Evolutionary conservation across 495 filamentous ascomycete species (phyloP).

Genomic region (Xylona heveae): DNA sequence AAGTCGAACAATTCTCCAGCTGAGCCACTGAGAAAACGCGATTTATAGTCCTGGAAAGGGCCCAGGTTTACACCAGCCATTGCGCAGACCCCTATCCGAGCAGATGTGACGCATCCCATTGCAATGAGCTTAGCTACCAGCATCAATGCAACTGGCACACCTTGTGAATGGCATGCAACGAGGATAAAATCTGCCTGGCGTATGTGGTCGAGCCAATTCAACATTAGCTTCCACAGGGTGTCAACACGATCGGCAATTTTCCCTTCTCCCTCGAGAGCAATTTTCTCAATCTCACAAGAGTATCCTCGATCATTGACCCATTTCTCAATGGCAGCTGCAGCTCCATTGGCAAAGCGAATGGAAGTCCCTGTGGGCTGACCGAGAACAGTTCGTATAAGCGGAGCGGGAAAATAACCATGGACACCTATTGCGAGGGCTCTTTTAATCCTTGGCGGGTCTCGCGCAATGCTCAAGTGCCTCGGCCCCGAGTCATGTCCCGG

Average conservation of each 20-base stretch:
- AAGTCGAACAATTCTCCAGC: conserved; percentile 91
- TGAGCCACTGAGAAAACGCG: conserved; percentile 63
- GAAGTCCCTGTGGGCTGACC: conserved; percentile 93
- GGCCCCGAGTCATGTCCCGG: conserved; percentile 34
- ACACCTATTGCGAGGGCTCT: conserved; percentile 82
- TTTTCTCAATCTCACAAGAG: conserved; percentile 56
- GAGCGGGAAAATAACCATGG: conserved; percentile 82
- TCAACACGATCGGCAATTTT: conserved; percentile 77
- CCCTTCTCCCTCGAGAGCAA: conserved; percentile 95
- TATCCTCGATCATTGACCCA: conserved; percentile 55
- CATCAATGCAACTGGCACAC: conserved; percentile 84
- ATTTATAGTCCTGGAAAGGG: conserved; percentile 73
- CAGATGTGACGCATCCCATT: conserved; percentile 47
- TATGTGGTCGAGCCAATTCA: conserved; percentile 91
- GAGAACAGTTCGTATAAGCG: conserved; percentile 62
- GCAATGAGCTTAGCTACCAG: conserved; percentile 78
- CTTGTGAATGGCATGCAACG: conserved; percentile 83
- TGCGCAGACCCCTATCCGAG: conserved; percentile 61
- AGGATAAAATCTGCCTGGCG: conserved; percentile 73
- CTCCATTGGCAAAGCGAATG: conserved; percentile 76
- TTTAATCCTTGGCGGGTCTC: conserved; percentile 46
- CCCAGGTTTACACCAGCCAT: conserved; percentile 94
- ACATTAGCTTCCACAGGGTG: conserved; percentile 75
- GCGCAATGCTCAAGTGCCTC: conserved; percentile 52
- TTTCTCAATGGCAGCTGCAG: conserved; percentile 59